Conservation (phyloP, 2,329 filamentous ascomycete species). For the Botrytis porri region DNA sequence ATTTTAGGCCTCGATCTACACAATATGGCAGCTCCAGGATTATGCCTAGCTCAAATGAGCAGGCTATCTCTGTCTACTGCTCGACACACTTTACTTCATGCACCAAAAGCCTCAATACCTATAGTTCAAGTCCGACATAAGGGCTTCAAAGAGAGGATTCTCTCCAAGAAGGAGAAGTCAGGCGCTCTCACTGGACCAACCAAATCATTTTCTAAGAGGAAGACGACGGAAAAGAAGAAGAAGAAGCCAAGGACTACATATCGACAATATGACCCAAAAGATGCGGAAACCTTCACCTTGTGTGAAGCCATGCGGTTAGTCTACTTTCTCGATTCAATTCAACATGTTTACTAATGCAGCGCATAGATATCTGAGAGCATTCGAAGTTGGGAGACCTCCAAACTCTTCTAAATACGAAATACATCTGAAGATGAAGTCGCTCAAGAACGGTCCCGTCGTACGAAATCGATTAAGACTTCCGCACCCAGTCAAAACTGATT, state of each 20-base stretch:
- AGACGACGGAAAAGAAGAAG: slow-evolving; percentile 36
- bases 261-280: slow-evolving; percentile 39
- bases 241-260: slow-evolving; percentile 38
- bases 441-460: slow-evolving; percentile 81
- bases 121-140: slow-evolving; percentile 27
- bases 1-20: slow-evolving; percentile 15
- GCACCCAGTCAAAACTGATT: slow-evolving; percentile 83
- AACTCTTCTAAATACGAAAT: slow-evolving; percentile 82
- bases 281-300: slow-evolving; percentile 67
- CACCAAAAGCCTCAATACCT: slow-evolving; percentile 27
- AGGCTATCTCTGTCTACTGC: slow-evolving; percentile 30
- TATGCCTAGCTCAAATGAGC: slow-evolving; percentile 38
- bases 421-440: slow-evolving; percentile 75
- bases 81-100: slow-evolving; percentile 20
- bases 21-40: slow-evolving; percentile 35
- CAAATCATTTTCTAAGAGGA: slow-evolving; percentile 36
- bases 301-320: slow-evolving; percentile 88
- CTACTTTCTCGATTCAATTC: neutral
- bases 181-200: slow-evolving; percentile 17
- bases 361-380: slow-evolving; percentile 79
- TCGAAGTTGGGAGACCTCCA: slow-evolving; percentile 81
- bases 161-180: slow-evolving; percentile 29
- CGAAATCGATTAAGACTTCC: slow-evolving; percentile 86
- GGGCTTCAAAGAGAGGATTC: slow-evolving; percentile 23
- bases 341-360: slow-evolving; percentile 17